Conservation (phyloP, 495 filamentous ascomycete genomes). For the Talaromyces thailandensis region DNA sequence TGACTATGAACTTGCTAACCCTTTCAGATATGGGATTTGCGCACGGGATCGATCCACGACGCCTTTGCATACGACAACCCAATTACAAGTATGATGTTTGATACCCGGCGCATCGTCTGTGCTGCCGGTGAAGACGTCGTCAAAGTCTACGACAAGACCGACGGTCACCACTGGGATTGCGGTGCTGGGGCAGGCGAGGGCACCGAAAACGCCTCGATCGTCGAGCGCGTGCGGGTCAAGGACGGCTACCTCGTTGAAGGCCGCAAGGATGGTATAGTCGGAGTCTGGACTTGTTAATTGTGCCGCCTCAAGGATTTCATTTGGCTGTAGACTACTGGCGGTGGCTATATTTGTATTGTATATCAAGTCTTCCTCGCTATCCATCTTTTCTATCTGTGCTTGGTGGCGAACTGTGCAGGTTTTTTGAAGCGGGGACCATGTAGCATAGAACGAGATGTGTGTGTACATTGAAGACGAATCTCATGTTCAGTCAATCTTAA, state of each 20-base stretch:
- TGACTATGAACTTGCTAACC: slow-evolving; percentile 6
- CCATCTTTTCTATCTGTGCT: background rate
- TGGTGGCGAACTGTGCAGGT: background rate
- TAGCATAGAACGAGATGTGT: background rate
- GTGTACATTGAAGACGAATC: background rate
- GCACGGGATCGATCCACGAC: slow-evolving; percentile 91
- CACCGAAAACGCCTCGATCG: slow-evolving; percentile 51
- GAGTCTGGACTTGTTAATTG: slow-evolving; percentile 77
- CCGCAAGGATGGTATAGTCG: slow-evolving; percentile 77
- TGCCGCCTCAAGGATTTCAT: background rate
- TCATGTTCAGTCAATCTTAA: background rate
- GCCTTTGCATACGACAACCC: slow-evolving; percentile 93
- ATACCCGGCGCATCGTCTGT: slow-evolving; percentile 79
- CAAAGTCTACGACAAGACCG: slow-evolving; percentile 96
- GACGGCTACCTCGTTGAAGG: slow-evolving; percentile 94
- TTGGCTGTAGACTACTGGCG: background rate
- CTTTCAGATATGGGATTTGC: slow-evolving; percentile 94
- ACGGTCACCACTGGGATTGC: slow-evolving; percentile 95
- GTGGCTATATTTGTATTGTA: background rate
- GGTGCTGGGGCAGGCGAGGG: slow-evolving; percentile 66
- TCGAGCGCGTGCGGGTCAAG: slow-evolving; percentile 83
- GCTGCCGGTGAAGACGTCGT: slow-evolving; percentile 87
- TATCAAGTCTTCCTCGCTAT: background rate
- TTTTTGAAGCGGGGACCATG: background rate
- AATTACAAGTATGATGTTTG: slow-evolving; percentile 97